Conservation (phyloP, 805 yeast species). For the Sugiyamaella chiloensis region DNA sequence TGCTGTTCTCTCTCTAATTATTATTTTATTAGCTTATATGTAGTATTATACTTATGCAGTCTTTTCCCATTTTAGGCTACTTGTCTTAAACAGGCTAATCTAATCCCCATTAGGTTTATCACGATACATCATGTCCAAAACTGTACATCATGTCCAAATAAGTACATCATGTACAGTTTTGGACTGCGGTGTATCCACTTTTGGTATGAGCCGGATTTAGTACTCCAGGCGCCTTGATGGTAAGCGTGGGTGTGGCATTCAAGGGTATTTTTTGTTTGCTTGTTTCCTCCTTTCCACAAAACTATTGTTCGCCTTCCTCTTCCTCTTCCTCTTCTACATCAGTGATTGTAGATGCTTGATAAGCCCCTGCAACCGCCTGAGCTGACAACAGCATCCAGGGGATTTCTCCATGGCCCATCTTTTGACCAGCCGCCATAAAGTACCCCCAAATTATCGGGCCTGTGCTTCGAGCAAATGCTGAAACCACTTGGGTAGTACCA, state of each 20-base stretch:
- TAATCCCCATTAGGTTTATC: conserved; percentile 3
- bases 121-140: not conserved
- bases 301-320: conserved; percentile 9
- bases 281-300: no score
- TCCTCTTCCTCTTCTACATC: conserved; percentile 27
- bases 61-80: not conserved
- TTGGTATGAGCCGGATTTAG: not conserved
- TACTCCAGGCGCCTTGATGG: no score
- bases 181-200: not conserved
- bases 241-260: not conserved
- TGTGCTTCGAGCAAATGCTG: conserved; percentile 53
- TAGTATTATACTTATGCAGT: not conserved
- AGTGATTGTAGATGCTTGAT: conserved; percentile 26
- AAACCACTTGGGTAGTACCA: conserved; percentile 51
- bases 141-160: no score
- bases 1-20: conserved; percentile 5
- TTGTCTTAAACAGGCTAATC: not conserved
- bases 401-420: conserved; percentile 19
- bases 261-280: not conserved
- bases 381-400: conserved; percentile 23
- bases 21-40: not conserved
- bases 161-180: no score
- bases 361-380: conserved; percentile 15
- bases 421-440: conserved; percentile 39
- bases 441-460: conserved; percentile 60